Percentiles rank a stretch among this genome's conserved stretches.
Evolutionary conservation across 2,329 filamentous ascomycete species (phyloP).

Genomic region (Talaromyces rugulosus): DNA sequence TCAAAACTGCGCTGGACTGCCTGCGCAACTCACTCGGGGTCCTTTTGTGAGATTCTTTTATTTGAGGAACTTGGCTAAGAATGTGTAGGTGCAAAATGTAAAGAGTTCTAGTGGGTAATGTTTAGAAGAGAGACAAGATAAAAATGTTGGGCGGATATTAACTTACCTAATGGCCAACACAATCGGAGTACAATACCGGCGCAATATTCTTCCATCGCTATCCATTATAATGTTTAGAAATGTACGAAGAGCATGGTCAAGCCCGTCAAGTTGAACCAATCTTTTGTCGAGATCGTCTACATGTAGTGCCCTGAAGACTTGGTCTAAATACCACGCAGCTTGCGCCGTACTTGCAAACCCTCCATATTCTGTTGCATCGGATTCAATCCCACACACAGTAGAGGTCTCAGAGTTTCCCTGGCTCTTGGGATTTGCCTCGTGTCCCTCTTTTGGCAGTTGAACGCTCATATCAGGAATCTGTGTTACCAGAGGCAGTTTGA

Average conservation of each 20-base stretch:
- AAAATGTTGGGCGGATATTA: not conserved
- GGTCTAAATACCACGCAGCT: conserved; percentile 21
- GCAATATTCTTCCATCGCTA: not conserved
- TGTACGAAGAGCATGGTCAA: conserved; percentile 12
- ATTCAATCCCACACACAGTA: not conserved
- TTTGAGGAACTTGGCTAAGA: conserved; percentile 9
- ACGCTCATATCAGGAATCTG: not conserved
- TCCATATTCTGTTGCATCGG: conserved; percentile 7
- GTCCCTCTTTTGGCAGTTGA: not conserved
- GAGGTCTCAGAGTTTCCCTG: not conserved
- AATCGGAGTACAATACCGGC: conserved; percentile 17
- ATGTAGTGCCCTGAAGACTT: conserved; percentile 15
- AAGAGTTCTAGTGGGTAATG: conserved; percentile 12
- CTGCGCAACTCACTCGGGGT: conserved; percentile 10
- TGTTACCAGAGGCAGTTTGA: not conserved
- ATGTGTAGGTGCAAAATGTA: conserved; percentile 17
- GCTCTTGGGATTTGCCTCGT: not conserved
- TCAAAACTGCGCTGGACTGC: conserved; percentile 16
- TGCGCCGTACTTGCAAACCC: conserved; percentile 20
- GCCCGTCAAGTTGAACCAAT: conserved; percentile 13
- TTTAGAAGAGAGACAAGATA: not conserved
- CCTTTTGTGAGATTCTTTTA: not conserved
- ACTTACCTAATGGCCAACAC: conserved; percentile 17
- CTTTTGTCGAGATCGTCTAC: conserved; percentile 11
- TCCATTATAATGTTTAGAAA: conserved; percentile 14